Evolutionary conservation across 1,284 basidiomycete species (phyloP).

Genomic region (Cystobasidium slooffiae): DNA sequence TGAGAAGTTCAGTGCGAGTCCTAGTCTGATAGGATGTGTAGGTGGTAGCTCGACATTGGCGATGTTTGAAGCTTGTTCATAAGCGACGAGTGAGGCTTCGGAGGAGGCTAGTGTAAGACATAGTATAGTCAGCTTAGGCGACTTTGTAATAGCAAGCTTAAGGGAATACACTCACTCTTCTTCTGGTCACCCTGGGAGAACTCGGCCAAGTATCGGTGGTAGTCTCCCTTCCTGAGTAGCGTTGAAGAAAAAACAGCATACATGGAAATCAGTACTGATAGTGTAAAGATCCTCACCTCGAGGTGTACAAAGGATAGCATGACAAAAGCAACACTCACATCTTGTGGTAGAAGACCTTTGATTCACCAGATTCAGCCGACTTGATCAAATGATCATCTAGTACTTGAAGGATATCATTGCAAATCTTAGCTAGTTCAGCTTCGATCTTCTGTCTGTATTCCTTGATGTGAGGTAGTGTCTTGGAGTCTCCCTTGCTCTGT

Average conservation of each 20-base stretch:
- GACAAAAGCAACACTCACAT: constrained; percentile 47
- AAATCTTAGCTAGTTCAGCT: constrained; percentile 48
- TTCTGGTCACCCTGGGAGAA: constrained; percentile 59
- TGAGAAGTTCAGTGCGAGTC: constrained; percentile 61
- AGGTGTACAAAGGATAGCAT: neutral
- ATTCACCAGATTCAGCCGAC: constrained; percentile 56
- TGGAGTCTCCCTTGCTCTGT: constrained; percentile 51
- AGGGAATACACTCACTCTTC: constrained; percentile 15
- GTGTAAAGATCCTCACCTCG: neutral
- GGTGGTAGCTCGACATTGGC: constrained; percentile 47
- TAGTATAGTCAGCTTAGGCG: neutral
- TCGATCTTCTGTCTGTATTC: constrained; percentile 55
- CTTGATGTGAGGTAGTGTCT: constrained; percentile 55
- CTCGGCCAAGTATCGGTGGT: constrained; percentile 62
- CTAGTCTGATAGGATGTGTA: constrained; percentile 54
- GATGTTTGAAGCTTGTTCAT: constrained; percentile 46
- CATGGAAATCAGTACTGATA: neutral
- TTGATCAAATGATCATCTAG: constrained; percentile 56
- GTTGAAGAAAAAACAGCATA: neutral
- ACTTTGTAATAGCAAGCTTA: neutral
- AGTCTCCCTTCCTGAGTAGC: constrained; percentile 60
- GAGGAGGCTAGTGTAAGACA: constrained; percentile 63
- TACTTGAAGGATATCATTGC: constrained; percentile 56
- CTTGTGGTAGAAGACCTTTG: constrained; percentile 57
- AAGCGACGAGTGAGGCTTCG: constrained; percentile 58